Evolutionary conservation across 305 asterid species (phyloP), one percentile per base, ranked within the genome.

Genomic region (Euphrasia arctica): DNA sequence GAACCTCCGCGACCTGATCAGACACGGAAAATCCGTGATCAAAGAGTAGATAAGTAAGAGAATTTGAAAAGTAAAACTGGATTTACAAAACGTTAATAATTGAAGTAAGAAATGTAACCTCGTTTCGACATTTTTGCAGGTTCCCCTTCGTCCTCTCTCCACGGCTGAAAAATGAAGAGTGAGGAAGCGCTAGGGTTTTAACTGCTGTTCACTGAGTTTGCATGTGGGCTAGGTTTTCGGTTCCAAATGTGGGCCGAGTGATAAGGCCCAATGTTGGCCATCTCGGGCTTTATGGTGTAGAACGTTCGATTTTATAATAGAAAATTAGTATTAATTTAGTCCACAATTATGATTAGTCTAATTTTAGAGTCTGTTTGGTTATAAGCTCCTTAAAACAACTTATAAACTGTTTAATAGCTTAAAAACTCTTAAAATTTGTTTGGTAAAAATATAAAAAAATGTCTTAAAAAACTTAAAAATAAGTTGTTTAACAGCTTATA

Each of bases 1-100:
- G 92, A 69, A 63, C 96, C 96, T 78, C 95, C 95, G 67, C 96
- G 95, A 12, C 96, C 96, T 88, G 77, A 15, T 10, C 15, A 5
- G 7, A 25, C 13, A 64, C 60, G 7, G 15, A 45, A 41, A 10
- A 45, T 2, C 6, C 15, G 43, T 8, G 43, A 45, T 45, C 2
- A 12, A n/a, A n/a, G 2, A 45, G 12, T 52, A 15, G 28, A 14
- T 50, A 50, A 14, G 2, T 14, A 31, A 31, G 32, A 31, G 4
- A 31, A 31, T 4, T 4, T 5, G 39, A 4, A 39, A 8, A 36
- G 9, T 36, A 8, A 6, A 39, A 39, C 9, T 52, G 29, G 9
- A n/a, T 18, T 2, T 18, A 3, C 6, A 11, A 10, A 45, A 10
- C n/a, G 14, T 45, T 14, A 45, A 45, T 45, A 4, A 12, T 3